These are phyloP conservation scores for Ogataea trehaloabstinens DNA, from an alignment of 805 yeast genomes.

Conservation along the genomic window DNA sequence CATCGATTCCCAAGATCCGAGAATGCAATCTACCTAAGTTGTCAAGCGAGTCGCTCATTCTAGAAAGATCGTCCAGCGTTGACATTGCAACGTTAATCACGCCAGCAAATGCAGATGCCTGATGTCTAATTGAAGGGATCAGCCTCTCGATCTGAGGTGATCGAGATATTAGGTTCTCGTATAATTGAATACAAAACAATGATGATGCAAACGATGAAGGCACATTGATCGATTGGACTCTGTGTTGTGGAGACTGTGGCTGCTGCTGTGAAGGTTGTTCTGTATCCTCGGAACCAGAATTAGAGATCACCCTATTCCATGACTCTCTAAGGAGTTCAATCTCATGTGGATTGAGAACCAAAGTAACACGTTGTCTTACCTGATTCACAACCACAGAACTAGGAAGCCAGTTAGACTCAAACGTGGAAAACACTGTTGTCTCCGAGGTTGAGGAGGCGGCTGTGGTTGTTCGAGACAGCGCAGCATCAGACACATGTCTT, in stretches of 20 bases:
- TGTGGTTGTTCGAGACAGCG: constrained; percentile 24
- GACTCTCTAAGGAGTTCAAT: constrained; percentile 45
- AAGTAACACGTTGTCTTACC: constrained; percentile 20
- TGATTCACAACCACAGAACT: constrained; percentile 28
- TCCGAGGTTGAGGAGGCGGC: constrained; percentile 27
- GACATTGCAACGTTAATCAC: constrained; percentile 66
- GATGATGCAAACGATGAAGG: constrained; percentile 46
- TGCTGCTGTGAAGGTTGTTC: background rate
- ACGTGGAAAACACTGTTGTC: constrained; percentile 25
- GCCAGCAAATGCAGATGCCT: constrained; percentile 78
- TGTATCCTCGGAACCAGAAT: background rate
- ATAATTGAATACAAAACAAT: constrained; percentile 73
- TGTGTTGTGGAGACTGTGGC: background rate
- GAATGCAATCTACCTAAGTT: constrained; percentile 74
- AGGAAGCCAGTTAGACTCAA: constrained; percentile 35
- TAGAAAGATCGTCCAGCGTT: constrained; percentile 57
- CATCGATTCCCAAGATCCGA: constrained; percentile 70
- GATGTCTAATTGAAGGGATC: constrained; percentile 76
- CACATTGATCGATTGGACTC: constrained; percentile 5
- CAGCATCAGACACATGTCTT: constrained; percentile 10
- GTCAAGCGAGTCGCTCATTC: constrained; percentile 56
- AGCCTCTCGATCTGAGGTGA: constrained; percentile 58
- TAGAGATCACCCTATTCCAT: constrained; percentile 40
- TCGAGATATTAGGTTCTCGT: constrained; percentile 62
- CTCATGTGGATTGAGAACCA: constrained; percentile 34